These are phyloP conservation scores for Pestalotiopsis sp. DNA, from an alignment of 2,329 filamentous ascomycete species.

Conservation along the genomic window DNA sequence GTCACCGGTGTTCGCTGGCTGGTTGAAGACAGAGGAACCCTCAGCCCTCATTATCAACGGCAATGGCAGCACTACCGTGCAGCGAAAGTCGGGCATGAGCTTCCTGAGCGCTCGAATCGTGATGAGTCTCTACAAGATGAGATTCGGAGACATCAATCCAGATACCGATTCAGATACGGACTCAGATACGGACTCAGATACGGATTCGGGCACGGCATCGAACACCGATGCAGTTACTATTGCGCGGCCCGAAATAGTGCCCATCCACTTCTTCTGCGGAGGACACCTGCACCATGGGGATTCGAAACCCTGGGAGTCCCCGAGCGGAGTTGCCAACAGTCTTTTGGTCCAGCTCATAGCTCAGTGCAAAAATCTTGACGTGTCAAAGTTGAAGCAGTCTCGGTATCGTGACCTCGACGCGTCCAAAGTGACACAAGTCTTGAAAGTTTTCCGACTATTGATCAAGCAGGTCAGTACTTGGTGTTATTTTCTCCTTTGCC, in stretches of 20 bases:
- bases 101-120: not conserved
- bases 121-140: not conserved
- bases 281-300: not conserved
- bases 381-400: not conserved
- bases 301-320: not conserved
- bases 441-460: not conserved
- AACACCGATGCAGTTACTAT: not conserved
- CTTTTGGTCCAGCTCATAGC: not conserved
- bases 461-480: not conserved
- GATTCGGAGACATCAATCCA: too few species aligned
- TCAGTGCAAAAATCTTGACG: not conserved
- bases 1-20: too few species aligned
- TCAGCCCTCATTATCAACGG: not conserved
- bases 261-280: not conserved
- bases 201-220: too few species aligned
- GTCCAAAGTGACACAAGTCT: not conserved
- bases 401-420: not conserved
- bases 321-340: not conserved
- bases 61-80: not conserved
- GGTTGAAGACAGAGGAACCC: too few species aligned
- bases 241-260: not conserved
- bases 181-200: too few species aligned
- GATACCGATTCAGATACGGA: too few species aligned
- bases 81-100: not conserved
- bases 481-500: too few species aligned